Evolutionary conservation across 2,329 filamentous ascomycete species (phyloP), one percentile per base, ranked within the genome.

Genomic region (Phymatotrichopsis omnivora): DNA sequence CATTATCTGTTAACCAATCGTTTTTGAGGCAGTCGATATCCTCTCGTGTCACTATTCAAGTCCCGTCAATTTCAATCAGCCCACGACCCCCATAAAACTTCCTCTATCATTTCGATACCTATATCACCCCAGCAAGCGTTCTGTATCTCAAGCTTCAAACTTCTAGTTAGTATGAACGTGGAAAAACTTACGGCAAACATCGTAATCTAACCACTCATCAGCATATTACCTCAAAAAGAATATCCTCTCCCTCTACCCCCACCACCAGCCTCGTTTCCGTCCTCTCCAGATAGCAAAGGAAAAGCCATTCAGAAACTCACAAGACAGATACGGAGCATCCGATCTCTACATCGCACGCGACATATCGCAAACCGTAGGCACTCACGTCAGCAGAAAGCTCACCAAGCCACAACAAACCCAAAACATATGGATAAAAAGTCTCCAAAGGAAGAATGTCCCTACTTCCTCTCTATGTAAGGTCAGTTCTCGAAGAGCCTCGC

Each of bases 1-100:
- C 84, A 68, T 94, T 95, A 64, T 98, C 91, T 32, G 89, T 95
- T 41, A 98, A 71, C 91, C 91, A 98, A 70, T 95, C 91, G 64
- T 83, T 73, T 65, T 83, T 85, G 47, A 98, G 75, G 12, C 82
- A 80, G 62, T 87, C 82, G 56, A 96, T 76, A 64, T 98, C 91
- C 62, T 91, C 85, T 62, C 80, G 76, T 39, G 84, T 94, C 57
- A 96, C 85, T 87, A 60, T 42, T 40, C 35, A 54, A 29, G 27
- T 16, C 57, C 49, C 45, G 57, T 60, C 53, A 57, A 44, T 58
- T 47, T 54, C 52, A 43, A 38, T 54, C 32, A 52, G 49, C 33
- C 10, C 33, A 45, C 17, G 38, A 19, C 42, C n/a, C n/a, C n/a
- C n/a, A n/a, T n/a, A n/a, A n/a, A n/a, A n/a, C n/a, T n/a, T n/a